Percentiles rank a stretch among this genome's conserved stretches.
Conservation (phyloP, 352 stramenopile genomes). For the Phytophthora ohioensis region DNA sequence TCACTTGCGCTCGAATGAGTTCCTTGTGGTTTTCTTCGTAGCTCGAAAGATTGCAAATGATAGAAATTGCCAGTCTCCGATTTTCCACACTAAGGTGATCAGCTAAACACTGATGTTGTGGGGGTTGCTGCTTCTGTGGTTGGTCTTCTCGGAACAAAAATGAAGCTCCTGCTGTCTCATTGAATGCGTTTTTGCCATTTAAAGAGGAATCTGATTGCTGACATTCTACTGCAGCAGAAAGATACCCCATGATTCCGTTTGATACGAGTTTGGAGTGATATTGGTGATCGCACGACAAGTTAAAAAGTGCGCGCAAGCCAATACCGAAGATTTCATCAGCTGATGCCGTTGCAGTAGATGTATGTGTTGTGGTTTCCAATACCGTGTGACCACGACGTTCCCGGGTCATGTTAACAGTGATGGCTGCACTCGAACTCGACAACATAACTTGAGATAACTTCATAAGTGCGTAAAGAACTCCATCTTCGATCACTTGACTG, state of each 20-base stretch:
- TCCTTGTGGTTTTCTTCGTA: conserved; percentile 85
- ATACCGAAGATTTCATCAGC: conserved; percentile 76
- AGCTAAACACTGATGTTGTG: conserved; percentile 14
- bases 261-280: conserved; percentile 78
- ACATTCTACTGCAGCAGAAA: conserved; percentile 57
- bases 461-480: conserved; percentile 83
- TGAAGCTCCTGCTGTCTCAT: conserved; percentile 11
- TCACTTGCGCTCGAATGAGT: conserved; percentile 78
- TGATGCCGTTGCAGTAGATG: neutral
- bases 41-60: conserved; percentile 81
- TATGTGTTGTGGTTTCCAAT: no score
- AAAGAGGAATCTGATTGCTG: conserved; percentile 17
- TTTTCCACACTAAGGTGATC: conserved; percentile 50
- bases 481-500: conserved; percentile 72
- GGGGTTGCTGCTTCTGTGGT: conserved; percentile 7
- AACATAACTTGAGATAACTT: conserved; percentile 78
- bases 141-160: conserved; percentile 22
- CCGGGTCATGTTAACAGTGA: neutral
- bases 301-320: conserved; percentile 79
- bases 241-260: conserved; percentile 77
- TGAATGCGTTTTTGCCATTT: neutral
- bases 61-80: conserved; percentile 64
- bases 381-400: conserved; percentile 1
- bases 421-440: conserved; percentile 14
- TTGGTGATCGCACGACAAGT: conserved; percentile 71